A percentile compares a stretch with the other conserved stretches of the same genome.
Evolutionary conservation across 2,329 filamentous ascomycete genomes (phyloP).

Genomic region (Phaeosphaeria sp.): DNA sequence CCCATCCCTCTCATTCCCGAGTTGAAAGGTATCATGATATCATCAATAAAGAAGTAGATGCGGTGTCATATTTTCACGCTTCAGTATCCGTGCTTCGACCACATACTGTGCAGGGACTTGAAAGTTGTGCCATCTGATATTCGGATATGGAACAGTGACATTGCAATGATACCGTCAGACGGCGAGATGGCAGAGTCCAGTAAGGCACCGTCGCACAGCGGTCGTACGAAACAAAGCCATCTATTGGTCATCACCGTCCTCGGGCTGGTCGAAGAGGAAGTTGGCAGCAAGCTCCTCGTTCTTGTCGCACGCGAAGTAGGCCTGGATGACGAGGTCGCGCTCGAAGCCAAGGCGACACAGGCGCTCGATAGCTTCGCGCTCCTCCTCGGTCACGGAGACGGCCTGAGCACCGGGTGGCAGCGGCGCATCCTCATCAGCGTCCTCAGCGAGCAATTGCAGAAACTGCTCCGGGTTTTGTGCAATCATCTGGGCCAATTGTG

Average conservation of each 20-base stretch:
- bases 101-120: conserved; percentile 15
- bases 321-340: conserved; percentile 92
- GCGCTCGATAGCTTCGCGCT: conserved; percentile 95
- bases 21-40: conserved; percentile 25
- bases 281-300: conserved; percentile 98
- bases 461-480: conserved; percentile 93
- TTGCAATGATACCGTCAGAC: conserved; percentile 31
- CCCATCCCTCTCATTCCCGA: conserved; percentile 9
- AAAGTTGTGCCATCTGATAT: conserved; percentile 21
- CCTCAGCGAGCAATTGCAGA: conserved; percentile 86
- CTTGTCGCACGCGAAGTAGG: conserved; percentile 99
- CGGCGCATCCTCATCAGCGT: conserved; percentile 80
- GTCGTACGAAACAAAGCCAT: conserved; percentile 19
- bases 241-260: conserved; percentile 71
- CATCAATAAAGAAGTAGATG: conserved; percentile 9
- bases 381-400: conserved; percentile 92
- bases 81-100: conserved; percentile 13
- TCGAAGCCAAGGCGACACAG: conserved; percentile 93
- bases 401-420: conserved; percentile 87
- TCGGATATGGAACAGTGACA: conserved; percentile 22
- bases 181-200: conserved; percentile 22
- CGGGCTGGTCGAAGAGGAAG: conserved; percentile 96
- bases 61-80: conserved; percentile 9
- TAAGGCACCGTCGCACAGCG: conserved; percentile 31
- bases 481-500: conserved; percentile 90